Evolutionary conservation across 1,284 basidiomycete species (phyloP).

Genomic region (Erythrobasidium hasegawianum): DNA sequence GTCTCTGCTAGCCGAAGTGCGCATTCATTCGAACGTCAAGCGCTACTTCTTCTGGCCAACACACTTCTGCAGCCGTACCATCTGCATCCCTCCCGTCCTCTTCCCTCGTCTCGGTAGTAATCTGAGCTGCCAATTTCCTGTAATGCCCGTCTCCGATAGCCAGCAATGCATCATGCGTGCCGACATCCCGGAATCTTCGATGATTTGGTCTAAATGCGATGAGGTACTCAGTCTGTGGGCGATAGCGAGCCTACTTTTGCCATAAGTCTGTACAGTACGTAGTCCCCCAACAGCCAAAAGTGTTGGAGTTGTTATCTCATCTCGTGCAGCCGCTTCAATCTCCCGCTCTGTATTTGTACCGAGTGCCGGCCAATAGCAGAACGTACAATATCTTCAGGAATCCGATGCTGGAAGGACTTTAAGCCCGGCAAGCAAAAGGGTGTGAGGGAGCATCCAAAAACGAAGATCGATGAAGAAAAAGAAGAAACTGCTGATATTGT

Average conservation of each 20-base stretch:
- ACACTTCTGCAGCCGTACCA: no score
- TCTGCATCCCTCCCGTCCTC: no score
- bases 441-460: no score
- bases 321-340: conserved; percentile 74
- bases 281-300: conserved; percentile 59
- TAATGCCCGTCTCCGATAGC: conserved; percentile 40
- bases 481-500: no score
- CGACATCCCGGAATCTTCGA: conserved; percentile 66
- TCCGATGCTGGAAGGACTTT: no score
- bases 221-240: conserved; percentile 72
- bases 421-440: no score
- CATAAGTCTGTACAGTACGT: conserved; percentile 47
- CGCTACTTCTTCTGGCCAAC: no score
- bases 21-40: no score
- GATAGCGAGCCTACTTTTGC: conserved; percentile 70
- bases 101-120: no score
- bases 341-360: conserved; percentile 79
- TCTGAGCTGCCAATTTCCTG: conserved; percentile 44
- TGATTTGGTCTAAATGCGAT: conserved; percentile 68
- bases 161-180: conserved; percentile 48
- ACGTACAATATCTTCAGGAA: conserved; percentile 83
- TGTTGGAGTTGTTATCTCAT: conserved; percentile 56
- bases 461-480: no score
- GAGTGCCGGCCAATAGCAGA: conserved; percentile 64
- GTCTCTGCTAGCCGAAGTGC: no score